A percentile compares a stretch with the other conserved stretches of the same genome.
These are phyloP conservation scores for Solanum hybrid DNA, from an alignment of 305 asterid species.

Conservation along the genomic window DNA sequence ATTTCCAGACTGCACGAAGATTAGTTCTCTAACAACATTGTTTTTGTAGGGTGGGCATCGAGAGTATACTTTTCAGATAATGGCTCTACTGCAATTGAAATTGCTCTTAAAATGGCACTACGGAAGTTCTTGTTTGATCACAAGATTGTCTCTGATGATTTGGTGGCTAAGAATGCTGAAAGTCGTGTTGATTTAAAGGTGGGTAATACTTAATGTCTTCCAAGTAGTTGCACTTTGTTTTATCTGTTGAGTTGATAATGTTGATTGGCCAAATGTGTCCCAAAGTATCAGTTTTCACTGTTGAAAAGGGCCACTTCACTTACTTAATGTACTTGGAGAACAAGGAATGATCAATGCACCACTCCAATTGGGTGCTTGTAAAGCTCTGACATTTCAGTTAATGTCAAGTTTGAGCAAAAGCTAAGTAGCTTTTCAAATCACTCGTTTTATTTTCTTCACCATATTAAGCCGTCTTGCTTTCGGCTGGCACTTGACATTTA, in stretches of 20 bases:
- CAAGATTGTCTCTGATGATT: conserved; percentile 28
- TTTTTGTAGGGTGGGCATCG: conserved; percentile 76
- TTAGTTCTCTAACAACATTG: neutral
- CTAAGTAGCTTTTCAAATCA: neutral
- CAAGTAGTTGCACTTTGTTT: neutral
- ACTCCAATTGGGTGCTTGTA: neutral
- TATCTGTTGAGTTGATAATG: neutral
- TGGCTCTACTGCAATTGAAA: conserved; percentile 97
- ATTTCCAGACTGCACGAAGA: neutral
- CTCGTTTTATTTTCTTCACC: conserved; percentile 1
- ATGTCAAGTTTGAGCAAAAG: neutral
- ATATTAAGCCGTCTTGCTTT: neutral
- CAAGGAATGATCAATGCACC: neutral
- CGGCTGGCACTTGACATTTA: neutral
- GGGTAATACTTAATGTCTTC: neutral
- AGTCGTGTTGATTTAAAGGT: conserved; percentile 66
- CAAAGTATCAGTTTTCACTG: neutral
- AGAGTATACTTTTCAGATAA: conserved; percentile 88
- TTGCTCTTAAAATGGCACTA: conserved; percentile 96
- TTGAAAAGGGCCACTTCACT: neutral
- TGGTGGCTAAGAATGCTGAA: conserved; percentile 21
- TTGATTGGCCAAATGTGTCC: neutral
- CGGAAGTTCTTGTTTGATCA: conserved; percentile 80
- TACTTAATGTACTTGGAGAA: neutral
- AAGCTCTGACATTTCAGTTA: neutral